A percentile compares a stretch with the other conserved stretches of the same genome.
Conservation (phyloP, 345 rosid genomes). For the Arabis alpina region DNA sequence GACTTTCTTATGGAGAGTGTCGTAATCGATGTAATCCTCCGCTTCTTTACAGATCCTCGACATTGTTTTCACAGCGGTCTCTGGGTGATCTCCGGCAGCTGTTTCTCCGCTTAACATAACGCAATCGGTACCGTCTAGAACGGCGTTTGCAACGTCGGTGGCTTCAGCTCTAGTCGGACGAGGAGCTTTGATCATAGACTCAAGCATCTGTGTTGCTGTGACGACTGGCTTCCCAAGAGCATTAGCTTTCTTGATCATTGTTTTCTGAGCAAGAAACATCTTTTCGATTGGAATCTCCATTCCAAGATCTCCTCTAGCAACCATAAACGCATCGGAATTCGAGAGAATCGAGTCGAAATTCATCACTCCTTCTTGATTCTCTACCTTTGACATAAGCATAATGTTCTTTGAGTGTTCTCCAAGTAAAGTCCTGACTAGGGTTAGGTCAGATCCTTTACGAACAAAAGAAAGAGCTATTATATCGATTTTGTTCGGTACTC, state of each 20-base stretch:
- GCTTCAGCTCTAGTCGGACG: slow-evolving; percentile 83
- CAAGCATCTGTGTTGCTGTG: slow-evolving; percentile 85
- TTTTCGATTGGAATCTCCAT: slow-evolving; percentile 86
- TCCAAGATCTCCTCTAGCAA: slow-evolving; percentile 85
- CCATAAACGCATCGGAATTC: slow-evolving; percentile 79
- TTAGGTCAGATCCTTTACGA: slow-evolving; percentile 82
- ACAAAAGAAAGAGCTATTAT: slow-evolving; percentile 84
- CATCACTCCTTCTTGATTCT: slow-evolving; percentile 78
- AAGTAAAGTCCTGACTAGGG: slow-evolving; percentile 67
- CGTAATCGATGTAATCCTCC: slow-evolving; percentile 75
- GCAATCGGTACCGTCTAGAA: slow-evolving; percentile 78
- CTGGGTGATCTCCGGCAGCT: slow-evolving; percentile 78
- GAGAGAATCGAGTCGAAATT: slow-evolving; percentile 76
- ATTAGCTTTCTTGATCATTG: slow-evolving; percentile 81
- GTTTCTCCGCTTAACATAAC: slow-evolving; percentile 86
- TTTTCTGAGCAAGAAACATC: slow-evolving; percentile 78
- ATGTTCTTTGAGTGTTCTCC: slow-evolving; percentile 67
- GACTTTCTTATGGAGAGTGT: slow-evolving; percentile 64
- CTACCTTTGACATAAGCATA: slow-evolving; percentile 81
- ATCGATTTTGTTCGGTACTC: slow-evolving; percentile 73
- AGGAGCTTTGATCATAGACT: slow-evolving; percentile 76
- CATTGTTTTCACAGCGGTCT: slow-evolving; percentile 71
- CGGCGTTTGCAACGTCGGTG: slow-evolving; percentile 80
- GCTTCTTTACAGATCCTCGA: slow-evolving; percentile 68
- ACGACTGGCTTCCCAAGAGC: slow-evolving; percentile 78